A percentile compares a stretch with the other conserved stretches of the same genome.
Evolutionary conservation across 768 basidiomycete species (phyloP).

Genomic region (Crepidotus variabilis): DNA sequence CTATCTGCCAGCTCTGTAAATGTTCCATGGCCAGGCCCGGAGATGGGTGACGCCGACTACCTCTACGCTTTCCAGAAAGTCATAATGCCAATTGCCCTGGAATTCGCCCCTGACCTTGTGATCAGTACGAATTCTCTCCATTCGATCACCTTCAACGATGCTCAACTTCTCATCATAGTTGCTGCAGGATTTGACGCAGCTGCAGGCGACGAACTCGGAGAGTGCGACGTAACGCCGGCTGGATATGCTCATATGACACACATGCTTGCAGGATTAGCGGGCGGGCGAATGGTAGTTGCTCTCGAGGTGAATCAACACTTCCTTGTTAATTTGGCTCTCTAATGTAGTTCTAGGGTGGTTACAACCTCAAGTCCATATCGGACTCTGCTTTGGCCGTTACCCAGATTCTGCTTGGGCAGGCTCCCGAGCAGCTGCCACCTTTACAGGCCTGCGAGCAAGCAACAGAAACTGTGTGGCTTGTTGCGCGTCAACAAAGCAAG

Average conservation of each 20-base stretch:
- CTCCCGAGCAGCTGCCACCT: constrained; percentile 71
- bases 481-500: constrained; percentile 82
- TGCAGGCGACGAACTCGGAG: constrained; percentile 86
- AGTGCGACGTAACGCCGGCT: constrained; percentile 84
- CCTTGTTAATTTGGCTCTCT: neutral
- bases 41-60: constrained; percentile 95
- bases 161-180: constrained; percentile 44
- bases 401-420: constrained; percentile 83
- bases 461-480: constrained; percentile 87
- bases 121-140: constrained; percentile 64
- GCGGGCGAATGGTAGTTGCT: constrained; percentile 86
- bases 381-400: constrained; percentile 85
- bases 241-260: constrained; percentile 99
- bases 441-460: constrained; percentile 76
- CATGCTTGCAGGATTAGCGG: constrained; percentile 87
- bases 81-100: constrained; percentile 95
- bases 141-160: neutral
- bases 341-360: constrained; percentile 72
- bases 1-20: constrained; percentile 75
- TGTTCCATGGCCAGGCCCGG: constrained; percentile 86
- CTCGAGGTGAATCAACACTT: constrained; percentile 66
- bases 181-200: constrained; percentile 99
- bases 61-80: constrained; percentile 94
- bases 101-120: constrained; percentile 94
- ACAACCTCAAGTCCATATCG: constrained; percentile 88